Evolutionary conservation across 2,329 filamentous ascomycete species (phyloP).

Genomic region (Paecilomyces fulvus): DNA sequence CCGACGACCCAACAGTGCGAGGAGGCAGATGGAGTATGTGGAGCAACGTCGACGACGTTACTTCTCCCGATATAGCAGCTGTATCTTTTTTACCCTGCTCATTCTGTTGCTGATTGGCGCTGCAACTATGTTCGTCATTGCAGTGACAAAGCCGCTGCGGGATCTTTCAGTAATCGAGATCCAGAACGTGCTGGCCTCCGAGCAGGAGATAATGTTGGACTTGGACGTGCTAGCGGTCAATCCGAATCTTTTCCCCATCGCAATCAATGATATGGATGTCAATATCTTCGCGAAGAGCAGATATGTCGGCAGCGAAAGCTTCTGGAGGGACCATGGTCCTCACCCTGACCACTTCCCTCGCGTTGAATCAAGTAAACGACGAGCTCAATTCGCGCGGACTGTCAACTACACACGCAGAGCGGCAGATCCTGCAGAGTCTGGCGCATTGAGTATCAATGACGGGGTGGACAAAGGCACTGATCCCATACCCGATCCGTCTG

Average conservation of each 20-base stretch:
- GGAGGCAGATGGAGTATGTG: constrained; percentile 65
- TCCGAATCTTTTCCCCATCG: constrained; percentile 83
- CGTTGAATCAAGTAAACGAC: constrained; percentile 23
- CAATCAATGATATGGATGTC: constrained; percentile 76
- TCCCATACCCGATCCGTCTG: constrained; percentile 50
- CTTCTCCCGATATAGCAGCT: constrained; percentile 74
- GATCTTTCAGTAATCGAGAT: constrained; percentile 73
- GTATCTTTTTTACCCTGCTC: constrained; percentile 73
- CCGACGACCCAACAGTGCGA: constrained; percentile 48
- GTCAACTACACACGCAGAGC: constrained; percentile 17
- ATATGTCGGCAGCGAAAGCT: constrained; percentile 59
- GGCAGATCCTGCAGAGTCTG: constrained; percentile 11
- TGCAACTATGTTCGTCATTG: constrained; percentile 79
- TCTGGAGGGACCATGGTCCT: constrained; percentile 28
- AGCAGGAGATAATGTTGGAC: constrained; percentile 93
- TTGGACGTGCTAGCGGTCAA: constrained; percentile 81
- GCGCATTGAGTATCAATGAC: constrained; percentile 13
- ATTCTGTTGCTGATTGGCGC: constrained; percentile 75
- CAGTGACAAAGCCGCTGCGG: constrained; percentile 77
- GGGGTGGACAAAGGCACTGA: constrained; percentile 51
- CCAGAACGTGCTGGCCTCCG: constrained; percentile 82
- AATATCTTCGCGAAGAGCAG: constrained; percentile 93
- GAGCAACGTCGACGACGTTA: constrained; percentile 56
- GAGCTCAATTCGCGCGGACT: constrained; percentile 20
- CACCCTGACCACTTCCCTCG: constrained; percentile 22